Base-by-base conservation (phyloP, 768 basidiomycete genomes). In the Suillus subalutaceus region DNA sequence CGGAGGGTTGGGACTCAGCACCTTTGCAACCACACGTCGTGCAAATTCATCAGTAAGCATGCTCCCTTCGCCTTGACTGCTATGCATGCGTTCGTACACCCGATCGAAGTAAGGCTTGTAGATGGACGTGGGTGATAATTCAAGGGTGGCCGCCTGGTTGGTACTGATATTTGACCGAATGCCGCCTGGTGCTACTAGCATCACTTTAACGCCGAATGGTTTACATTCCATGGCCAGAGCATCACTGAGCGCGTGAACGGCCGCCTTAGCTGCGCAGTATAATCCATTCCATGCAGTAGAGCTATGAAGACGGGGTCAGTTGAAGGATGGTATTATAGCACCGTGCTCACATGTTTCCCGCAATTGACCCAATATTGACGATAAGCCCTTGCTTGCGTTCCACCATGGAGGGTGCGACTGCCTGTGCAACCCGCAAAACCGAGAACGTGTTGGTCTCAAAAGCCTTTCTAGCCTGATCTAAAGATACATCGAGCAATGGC, bases 331-430 rank as follows among this genome's bases (percentile, higher is more conserved):
- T 35, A 16, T 12, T 20, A 63, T 6, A 4, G 15, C 6, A 5
- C 26, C 52, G 43, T 38, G 79, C 86, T 71, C 73, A 90, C 90
- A 84, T 76, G 43, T 86, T 80, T 5, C 85, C 91, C 37, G 81
- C 84, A 60, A 93, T 74, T 3, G 91, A 92, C 15, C 92, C 90
- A 35, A 93, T 83, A 68, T 92, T 93, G 44, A 94, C 82, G 64
- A 94, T 86, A 32, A 88, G 75, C 1, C 93, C 93, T 50, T 79
- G 78, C 66, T 79, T 81, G 58, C 84, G 83, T 63, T 84, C 74
- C 3, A 90, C 88, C 93, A 94, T 94, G 71, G 88, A 81, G 2
- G 91, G 92, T 40, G 90, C 81, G 35, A 88, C 88, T 1, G 85
- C 83, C 65, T 86, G 85, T 40, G 85, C 82, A 44, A 90, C 72